Evolutionary conservation across 192 early-diverging fungal genomes (phyloP).

Genomic region (Backusella circina): DNA sequence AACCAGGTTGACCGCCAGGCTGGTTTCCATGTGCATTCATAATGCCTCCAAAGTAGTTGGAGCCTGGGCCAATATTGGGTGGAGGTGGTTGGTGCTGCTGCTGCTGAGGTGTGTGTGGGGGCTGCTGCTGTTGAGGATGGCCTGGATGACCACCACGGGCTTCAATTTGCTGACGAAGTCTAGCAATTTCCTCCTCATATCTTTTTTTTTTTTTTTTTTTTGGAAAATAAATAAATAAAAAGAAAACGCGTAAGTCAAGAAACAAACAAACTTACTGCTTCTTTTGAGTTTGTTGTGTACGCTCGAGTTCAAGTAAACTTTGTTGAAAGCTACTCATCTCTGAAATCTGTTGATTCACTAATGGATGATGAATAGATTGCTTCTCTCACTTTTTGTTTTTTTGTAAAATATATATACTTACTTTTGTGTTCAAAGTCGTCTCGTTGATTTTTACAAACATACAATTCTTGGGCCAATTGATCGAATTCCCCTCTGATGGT

Average conservation of each 20-base stretch:
- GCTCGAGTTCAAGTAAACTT: conserved; percentile 76
- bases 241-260: not conserved
- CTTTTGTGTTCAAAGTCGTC: conserved; percentile 87
- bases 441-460: conserved; percentile 65
- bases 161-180: conserved; percentile 82
- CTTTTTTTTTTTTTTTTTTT: conserved; percentile 21
- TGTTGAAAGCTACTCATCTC: conserved; percentile 81
- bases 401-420: conserved; percentile 39
- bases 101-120: conserved; percentile 6
- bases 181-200: conserved; percentile 79
- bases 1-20: conserved; percentile 32
- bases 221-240: conserved; percentile 8
- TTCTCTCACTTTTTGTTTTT: not conserved
- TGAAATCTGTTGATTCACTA: conserved; percentile 71
- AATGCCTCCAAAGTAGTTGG: conserved; percentile 52
- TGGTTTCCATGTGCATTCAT: conserved; percentile 41
- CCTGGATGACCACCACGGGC: conserved; percentile 40
- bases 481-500: conserved; percentile 78
- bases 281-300: conserved; percentile 75
- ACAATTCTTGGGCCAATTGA: conserved; percentile 66
- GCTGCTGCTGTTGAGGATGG: conserved; percentile 9
- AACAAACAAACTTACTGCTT: conserved; percentile 54
- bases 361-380: conserved; percentile 10
- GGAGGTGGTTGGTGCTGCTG: conserved; percentile 47
- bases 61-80: conserved; percentile 64